Evolutionary conservation across 1,284 basidiomycete species (phyloP), one percentile per base, ranked within the genome.

Genomic region (Apiotrichum sp.): DNA sequence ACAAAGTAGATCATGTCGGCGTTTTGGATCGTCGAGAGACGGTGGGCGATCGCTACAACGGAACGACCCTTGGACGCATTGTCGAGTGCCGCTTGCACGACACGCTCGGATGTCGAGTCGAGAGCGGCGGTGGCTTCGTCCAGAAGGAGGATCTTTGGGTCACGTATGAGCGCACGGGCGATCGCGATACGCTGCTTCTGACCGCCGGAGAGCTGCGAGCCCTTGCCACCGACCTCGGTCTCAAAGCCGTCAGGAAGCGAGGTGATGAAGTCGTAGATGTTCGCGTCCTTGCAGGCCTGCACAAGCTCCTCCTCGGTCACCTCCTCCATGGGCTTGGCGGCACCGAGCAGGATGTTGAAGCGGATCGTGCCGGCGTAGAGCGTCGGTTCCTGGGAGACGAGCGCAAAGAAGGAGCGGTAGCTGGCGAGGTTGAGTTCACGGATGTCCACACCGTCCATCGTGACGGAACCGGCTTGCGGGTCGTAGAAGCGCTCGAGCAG

Each of bases 121-220:
- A 98, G 81, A 1, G 92, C 93, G n/a, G 89, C 92, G 0, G 95
- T 98, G 3, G 93, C 93, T 77, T 93, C 89, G 71, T 93, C 89
- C 56, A 93, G 79, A 22, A 98, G 78, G 39, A 97, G 80, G 31
- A 98, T 88, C 75, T 90, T 91, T 39, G 95, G 95, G 68, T 98
- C 92, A 6, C 93, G 84, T 49, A 98, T 83, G n/a, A 98, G 81
- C 11, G 91, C 95, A 63, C 95, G 86, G 2, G 95, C 95, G 66
- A 98, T 97, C 40, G 95, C 93, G 66, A 98, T 93, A 70, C 93
- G 90, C 81, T 95, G 87, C 65, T 73, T 73, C 64, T 72, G 67
- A 36, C 59, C 58, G 68, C 93, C 93, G 36, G 88, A 91, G 4
- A 98, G 80, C 70, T 93, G 90, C 6, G 88, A 86, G 10, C 93